Evolutionary conservation across 768 basidiomycete genomes (phyloP).

Genomic region (Auriscalpium microsporum): DNA sequence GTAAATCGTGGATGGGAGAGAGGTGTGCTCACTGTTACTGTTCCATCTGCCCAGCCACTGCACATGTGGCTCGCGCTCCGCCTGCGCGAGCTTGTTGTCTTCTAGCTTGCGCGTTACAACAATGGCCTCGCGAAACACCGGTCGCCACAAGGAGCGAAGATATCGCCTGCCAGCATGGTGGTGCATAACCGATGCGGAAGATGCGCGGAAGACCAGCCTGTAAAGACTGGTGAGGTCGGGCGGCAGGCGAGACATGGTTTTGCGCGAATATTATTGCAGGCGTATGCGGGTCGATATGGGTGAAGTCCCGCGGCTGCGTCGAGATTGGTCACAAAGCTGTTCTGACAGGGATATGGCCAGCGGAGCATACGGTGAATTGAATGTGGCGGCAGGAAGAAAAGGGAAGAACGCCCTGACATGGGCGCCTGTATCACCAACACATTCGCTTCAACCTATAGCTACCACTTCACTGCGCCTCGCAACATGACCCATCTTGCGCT

Average conservation of each 20-base stretch:
- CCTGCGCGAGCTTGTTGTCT: not conserved
- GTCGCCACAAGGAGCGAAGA: constrained; percentile 8
- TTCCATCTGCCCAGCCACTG: constrained; percentile 10
- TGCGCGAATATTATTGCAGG: too few species aligned
- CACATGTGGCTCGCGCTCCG: constrained; percentile 5
- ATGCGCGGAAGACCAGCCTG: constrained; percentile 10
- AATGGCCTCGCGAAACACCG: constrained; percentile 11
- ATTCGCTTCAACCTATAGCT: too few species aligned
- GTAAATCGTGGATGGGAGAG: not conserved
- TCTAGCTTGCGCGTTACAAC: constrained; percentile 4
- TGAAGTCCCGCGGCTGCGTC: too few species aligned
- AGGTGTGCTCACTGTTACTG: constrained; percentile 2
- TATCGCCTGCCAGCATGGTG: constrained; percentile 6
- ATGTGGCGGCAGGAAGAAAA: too few species aligned
- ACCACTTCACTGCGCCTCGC: too few species aligned
- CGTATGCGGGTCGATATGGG: too few species aligned
- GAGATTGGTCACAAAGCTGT: too few species aligned
- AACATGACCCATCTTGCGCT: too few species aligned
- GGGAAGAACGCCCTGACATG: too few species aligned
- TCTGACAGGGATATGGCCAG: too few species aligned
- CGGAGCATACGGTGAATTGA: too few species aligned
- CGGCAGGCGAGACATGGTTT: not conserved
- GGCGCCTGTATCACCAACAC: too few species aligned
- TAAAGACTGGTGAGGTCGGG: constrained; percentile 10
- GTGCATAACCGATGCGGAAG: constrained; percentile 11